phyloP scores from a whole-genome alignment of 371 early-diverging fungal genomes.

The Mortierella sp. region DNA sequence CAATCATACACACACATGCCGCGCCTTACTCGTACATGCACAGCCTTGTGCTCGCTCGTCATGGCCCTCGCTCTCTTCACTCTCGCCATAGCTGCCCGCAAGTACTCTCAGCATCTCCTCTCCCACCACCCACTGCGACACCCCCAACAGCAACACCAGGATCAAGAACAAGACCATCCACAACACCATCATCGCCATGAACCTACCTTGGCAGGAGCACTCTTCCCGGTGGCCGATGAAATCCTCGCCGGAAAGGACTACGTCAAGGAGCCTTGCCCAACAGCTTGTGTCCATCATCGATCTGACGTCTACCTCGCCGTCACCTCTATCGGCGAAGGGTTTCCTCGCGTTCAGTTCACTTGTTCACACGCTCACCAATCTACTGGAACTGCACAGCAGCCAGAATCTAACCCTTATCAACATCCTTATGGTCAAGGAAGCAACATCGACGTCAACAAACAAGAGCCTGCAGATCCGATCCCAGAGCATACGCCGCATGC shows the following conservation, averaged over 20 bases:
- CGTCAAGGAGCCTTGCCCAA: slow-evolving; percentile 18
- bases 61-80: background rate
- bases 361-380: slow-evolving; percentile 26
- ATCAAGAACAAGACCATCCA: background rate
- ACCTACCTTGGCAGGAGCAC: slow-evolving; percentile 11
- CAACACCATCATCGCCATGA: slow-evolving; percentile 3
- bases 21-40: background rate
- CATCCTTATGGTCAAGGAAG: background rate
- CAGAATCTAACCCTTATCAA: background rate
- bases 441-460: no score
- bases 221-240: slow-evolving; percentile 9
- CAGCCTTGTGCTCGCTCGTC: background rate
- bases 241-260: background rate
- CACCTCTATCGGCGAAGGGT: slow-evolving; percentile 39
- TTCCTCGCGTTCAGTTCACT: slow-evolving; percentile 46
- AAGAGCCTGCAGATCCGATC: slow-evolving; percentile 38
- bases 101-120: background rate
- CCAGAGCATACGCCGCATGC: slow-evolving; percentile 22
- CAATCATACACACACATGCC: background rate
- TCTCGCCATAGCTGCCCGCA: background rate
- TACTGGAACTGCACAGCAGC: slow-evolving; percentile 1
- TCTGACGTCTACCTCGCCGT: slow-evolving; percentile 40
- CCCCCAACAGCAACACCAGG: background rate
- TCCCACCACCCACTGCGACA: background rate
- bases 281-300: slow-evolving; percentile 29